Evolutionary conservation across 139 green algal genomes (phyloP).

Genomic region (Chlamydomonas urium): DNA sequence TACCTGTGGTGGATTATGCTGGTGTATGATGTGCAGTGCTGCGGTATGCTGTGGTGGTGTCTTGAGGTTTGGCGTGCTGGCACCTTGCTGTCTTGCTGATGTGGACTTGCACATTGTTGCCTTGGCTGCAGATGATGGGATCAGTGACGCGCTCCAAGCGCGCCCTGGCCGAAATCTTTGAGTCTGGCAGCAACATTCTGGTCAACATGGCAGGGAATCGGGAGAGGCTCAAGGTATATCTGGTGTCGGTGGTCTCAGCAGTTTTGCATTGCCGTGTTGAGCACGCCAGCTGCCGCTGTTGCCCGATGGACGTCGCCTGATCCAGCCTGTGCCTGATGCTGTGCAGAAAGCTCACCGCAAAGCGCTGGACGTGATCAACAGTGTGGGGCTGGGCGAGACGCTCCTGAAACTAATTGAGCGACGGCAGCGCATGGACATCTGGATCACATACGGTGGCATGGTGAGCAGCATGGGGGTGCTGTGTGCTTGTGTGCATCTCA

Average conservation of each 20-base stretch:
- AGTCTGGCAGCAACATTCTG: conserved; percentile 67
- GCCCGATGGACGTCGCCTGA: too few species aligned
- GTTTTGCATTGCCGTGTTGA: too few species aligned
- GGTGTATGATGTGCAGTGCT: too few species aligned
- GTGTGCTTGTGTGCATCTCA: background rate
- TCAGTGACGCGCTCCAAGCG: conserved; percentile 56
- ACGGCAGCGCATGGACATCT: conserved; percentile 70
- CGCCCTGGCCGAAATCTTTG: conserved; percentile 73
- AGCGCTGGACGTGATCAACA: conserved; percentile 82
- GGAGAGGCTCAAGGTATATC: conserved; percentile 79
- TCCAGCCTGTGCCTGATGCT: background rate
- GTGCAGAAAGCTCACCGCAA: conserved; percentile 70
- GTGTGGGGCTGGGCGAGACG: conserved; percentile 73
- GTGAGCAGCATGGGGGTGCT: conserved; percentile 29
- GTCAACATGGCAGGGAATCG: conserved; percentile 66
- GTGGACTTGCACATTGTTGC: too few species aligned
- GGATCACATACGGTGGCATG: conserved; percentile 83
- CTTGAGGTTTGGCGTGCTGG: too few species aligned
- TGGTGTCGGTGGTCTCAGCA: too few species aligned
- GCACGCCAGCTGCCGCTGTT: too few species aligned
- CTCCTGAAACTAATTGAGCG: conserved; percentile 78
- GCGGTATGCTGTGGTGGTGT: too few species aligned
- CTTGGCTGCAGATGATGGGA: conserved; percentile 29
- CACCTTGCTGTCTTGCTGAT: too few species aligned
- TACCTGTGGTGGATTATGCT: too few species aligned